A percentile compares a stretch with the other conserved stretches of the same genome.
These are phyloP conservation scores for Pseudocercospora fuligena DNA, from an alignment of 2,329 filamentous ascomycete species.

Conservation along the genomic window DNA sequence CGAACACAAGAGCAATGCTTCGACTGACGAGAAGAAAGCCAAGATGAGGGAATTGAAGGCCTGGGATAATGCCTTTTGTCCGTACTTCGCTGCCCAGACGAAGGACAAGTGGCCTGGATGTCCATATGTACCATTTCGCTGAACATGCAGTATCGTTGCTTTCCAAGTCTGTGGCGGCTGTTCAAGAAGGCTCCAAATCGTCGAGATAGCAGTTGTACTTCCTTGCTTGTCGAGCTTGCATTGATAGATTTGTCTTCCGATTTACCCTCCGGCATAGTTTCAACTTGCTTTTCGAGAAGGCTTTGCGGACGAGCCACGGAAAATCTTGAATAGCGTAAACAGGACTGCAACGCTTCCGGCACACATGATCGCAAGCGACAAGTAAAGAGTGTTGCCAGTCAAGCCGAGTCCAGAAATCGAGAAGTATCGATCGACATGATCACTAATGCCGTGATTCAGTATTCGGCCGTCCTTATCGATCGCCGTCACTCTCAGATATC, in stretches of 20 bases:
- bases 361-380: neutral
- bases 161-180: too few species aligned
- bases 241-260: too few species aligned
- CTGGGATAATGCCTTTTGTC: conserved; percentile 12
- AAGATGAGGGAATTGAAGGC: neutral
- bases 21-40: conserved; percentile 6
- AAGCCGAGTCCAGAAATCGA: neutral
- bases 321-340: neutral
- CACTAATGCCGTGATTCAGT: conserved; percentile 30
- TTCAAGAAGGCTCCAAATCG: too few species aligned
- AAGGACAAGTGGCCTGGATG: conserved; percentile 9
- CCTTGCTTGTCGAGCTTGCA: too few species aligned
- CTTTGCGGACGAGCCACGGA: neutral
- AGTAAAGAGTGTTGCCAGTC: neutral
- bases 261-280: neutral
- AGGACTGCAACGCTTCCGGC: neutral
- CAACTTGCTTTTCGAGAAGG: neutral
- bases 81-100: conserved; percentile 3
- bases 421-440: conserved; percentile 16
- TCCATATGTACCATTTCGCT: conserved; percentile 3
- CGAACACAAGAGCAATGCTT: neutral
- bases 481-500: conserved; percentile 34
- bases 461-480: conserved; percentile 28
- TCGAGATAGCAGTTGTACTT: too few species aligned
- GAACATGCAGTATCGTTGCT: neutral